These are phyloP conservation scores for Carpinus fangiana DNA, from an alignment of 306 rosid genomes.

Conservation along the genomic window DNA sequence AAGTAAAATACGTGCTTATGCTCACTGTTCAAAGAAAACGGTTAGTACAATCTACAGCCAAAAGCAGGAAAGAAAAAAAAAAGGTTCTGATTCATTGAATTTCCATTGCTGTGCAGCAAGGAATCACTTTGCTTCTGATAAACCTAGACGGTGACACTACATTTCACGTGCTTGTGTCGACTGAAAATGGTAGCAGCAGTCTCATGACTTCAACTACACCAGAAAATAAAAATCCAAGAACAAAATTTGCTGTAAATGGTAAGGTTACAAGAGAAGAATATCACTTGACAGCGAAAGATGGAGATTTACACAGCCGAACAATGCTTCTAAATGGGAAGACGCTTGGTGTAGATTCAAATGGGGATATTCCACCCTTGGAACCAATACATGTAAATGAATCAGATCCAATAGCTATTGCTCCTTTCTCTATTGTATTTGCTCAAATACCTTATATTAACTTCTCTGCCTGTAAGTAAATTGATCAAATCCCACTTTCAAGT, in stretches of 20 bases:
- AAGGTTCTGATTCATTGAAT: not conserved
- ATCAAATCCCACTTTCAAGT: not conserved
- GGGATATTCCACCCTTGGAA: constrained; percentile 66
- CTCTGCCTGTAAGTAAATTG: constrained; percentile 59
- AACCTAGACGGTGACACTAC: constrained; percentile 59
- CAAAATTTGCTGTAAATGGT: constrained; percentile 14
- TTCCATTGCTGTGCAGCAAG: constrained; percentile 50
- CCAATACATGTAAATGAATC: constrained; percentile 61
- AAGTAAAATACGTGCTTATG: constrained; percentile 65
- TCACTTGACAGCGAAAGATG: constrained; percentile 64
- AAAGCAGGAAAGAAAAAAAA: not conserved
- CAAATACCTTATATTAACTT: constrained; percentile 63
- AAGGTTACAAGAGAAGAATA: constrained; percentile 64
- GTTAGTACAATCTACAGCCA: constrained; percentile 47
- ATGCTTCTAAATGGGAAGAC: constrained; percentile 74
- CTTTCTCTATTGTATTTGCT: constrained; percentile 80
- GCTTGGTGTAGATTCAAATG: constrained; percentile 57
- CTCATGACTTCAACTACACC: constrained; percentile 24
- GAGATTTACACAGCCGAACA: constrained; percentile 75
- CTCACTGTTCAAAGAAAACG: constrained; percentile 85
- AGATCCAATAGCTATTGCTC: constrained; percentile 62
- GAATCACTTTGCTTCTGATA: constrained; percentile 71
- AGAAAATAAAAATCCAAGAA: constrained; percentile 32
- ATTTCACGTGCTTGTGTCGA: constrained; percentile 33
- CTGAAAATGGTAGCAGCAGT: constrained; percentile 10